A percentile compares a stretch with the other conserved stretches of the same genome.
These are phyloP conservation scores for Herpotrichia juniperi DNA, from an alignment of 2,329 filamentous ascomycete genomes.

Conservation along the genomic window DNA sequence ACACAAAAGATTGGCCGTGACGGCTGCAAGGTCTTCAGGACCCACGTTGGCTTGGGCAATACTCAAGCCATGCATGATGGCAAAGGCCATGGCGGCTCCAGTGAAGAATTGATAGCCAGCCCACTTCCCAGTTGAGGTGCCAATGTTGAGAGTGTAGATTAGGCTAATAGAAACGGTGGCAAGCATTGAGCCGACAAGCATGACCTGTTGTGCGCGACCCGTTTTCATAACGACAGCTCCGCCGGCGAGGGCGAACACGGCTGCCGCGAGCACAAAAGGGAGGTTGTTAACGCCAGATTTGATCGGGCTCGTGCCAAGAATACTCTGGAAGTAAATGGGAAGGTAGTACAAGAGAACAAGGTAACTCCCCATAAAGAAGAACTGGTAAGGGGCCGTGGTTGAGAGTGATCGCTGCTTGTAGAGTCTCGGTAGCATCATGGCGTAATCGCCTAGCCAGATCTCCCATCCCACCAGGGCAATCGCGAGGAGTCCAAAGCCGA, in stretches of 20 bases:
- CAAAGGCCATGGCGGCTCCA: conserved; percentile 46
- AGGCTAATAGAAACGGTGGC: conserved; percentile 48
- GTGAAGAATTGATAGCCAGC: conserved; percentile 54
- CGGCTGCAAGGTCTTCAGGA: conserved; percentile 29
- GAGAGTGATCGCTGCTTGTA: conserved; percentile 46
- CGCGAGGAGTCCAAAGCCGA: conserved; percentile 50
- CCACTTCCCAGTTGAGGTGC: conserved; percentile 46
- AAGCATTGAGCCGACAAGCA: conserved; percentile 36
- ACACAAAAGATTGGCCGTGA: conserved; percentile 2
- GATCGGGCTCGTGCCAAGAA: conserved; percentile 41
- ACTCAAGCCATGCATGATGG: conserved; percentile 35
- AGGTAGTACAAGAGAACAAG: conserved; percentile 53
- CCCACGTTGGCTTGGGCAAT: conserved; percentile 44
- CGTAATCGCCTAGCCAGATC: conserved; percentile 46
- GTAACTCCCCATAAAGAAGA: conserved; percentile 44
- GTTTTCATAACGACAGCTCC: conserved; percentile 26
- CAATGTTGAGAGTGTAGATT: conserved; percentile 48
- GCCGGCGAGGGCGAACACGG: conserved; percentile 19
- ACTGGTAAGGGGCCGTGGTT: conserved; percentile 41
- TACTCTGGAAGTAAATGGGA: conserved; percentile 57
- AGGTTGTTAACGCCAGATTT: conserved; percentile 51
- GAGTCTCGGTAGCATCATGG: conserved; percentile 48
- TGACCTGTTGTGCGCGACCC: conserved; percentile 44
- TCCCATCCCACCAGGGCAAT: conserved; percentile 45
- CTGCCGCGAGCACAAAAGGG: conserved; percentile 46